phyloP scores from a whole-genome alignment of 768 basidiomycete species.

The Calocera cornea region DNA sequence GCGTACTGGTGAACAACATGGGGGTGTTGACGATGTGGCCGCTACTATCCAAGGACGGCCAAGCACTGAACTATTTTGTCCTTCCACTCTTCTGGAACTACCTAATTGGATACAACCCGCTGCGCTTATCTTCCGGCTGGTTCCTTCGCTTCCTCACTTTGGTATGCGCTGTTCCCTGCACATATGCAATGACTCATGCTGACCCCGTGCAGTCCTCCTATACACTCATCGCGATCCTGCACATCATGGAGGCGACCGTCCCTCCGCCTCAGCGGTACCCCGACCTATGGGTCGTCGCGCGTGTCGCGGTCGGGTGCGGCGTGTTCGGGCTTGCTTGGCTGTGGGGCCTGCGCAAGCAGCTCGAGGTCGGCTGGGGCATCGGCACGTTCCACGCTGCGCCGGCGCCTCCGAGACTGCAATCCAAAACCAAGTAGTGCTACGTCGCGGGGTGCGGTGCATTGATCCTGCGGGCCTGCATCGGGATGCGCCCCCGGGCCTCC shows the following conservation, averaged over 20 bases:
- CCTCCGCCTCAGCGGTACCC: slow-evolving; percentile 64
- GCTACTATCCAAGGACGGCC: slow-evolving; percentile 62
- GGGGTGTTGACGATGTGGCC: slow-evolving; percentile 95
- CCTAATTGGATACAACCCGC: slow-evolving; percentile 62
- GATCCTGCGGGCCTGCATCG: no score
- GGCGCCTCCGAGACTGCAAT: no score
- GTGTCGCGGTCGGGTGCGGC: slow-evolving; percentile 65
- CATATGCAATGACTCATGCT: neutral
- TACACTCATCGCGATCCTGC: slow-evolving; percentile 38
- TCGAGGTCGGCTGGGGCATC: slow-evolving; percentile 71
- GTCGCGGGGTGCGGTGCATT: no score
- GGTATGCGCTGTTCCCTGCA: slow-evolving; percentile 24
- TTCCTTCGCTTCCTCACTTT: slow-evolving; percentile 34
- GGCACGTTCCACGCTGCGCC: slow-evolving; percentile 32
- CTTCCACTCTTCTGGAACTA: slow-evolving; percentile 67
- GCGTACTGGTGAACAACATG: slow-evolving; percentile 64
- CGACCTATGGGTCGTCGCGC: slow-evolving; percentile 72
- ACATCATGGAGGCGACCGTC: slow-evolving; percentile 48
- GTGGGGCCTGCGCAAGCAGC: slow-evolving; percentile 72
- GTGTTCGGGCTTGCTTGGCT: slow-evolving; percentile 76
- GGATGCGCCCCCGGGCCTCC: no score
- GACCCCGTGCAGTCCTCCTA: slow-evolving; percentile 38
- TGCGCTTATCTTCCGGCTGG: slow-evolving; percentile 21
- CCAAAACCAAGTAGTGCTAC: no score
- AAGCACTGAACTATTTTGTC: slow-evolving; percentile 58